Percentiles rank a stretch among this genome's conserved stretches.
phyloP scores from a whole-genome alignment of 257 asterid genomes.

The Cruciata laevipes region DNA sequence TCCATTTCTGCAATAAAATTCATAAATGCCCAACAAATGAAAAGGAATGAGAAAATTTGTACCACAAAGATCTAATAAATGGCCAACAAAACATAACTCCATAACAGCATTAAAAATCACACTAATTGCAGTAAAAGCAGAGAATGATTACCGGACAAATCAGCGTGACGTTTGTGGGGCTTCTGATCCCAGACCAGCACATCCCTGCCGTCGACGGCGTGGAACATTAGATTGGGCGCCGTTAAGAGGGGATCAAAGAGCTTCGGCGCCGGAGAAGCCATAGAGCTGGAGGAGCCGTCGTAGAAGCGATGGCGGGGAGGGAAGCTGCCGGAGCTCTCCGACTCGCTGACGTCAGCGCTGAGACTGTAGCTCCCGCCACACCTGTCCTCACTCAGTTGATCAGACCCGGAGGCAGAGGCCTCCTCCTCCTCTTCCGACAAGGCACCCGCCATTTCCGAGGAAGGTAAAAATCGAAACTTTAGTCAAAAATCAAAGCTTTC shows the following conservation, averaged over 20 bases:
- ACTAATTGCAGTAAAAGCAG: not conserved
- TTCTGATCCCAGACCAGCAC: conserved; percentile 56
- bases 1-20: conserved; percentile 45
- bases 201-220: conserved; percentile 61
- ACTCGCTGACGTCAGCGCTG: conserved; percentile 96
- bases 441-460: conserved; percentile 42
- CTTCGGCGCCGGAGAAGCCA: conserved; percentile 56
- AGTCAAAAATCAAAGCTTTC: not conserved
- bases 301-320: conserved; percentile 36
- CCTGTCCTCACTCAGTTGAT: conserved; percentile 60
- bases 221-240: conserved; percentile 60
- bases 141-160: conserved; percentile 54
- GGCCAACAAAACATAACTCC: not conserved
- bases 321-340: conserved; percentile 51
- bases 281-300: conserved; percentile 54
- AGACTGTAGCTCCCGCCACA: conserved; percentile 84
- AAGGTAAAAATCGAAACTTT: not conserved
- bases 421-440: conserved; percentile 76
- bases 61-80: conserved; percentile 4
- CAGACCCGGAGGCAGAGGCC: conserved; percentile 24
- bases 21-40: not conserved
- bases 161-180: conserved; percentile 44
- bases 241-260: conserved; percentile 36
- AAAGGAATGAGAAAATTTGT: no score
- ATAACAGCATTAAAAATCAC: not conserved